A percentile compares a stretch with the other conserved stretches of the same genome.
These are phyloP conservation scores for Trichoderma asperellum DNA, from an alignment of 2,329 filamentous ascomycete species.

Conservation along the genomic window DNA sequence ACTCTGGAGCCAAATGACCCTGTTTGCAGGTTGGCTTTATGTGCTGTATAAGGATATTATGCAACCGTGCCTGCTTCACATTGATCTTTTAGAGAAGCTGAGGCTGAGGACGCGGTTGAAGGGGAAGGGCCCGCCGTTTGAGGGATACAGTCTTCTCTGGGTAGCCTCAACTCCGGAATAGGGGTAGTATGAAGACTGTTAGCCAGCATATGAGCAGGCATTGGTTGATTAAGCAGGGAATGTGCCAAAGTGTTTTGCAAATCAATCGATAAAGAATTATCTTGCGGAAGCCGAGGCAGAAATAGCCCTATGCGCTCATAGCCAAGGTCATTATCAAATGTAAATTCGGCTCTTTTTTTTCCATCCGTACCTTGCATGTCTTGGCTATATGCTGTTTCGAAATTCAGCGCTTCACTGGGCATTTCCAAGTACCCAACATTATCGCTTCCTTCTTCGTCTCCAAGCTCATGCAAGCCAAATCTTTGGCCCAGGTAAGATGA, in stretches of 20 bases:
- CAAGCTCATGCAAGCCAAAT: conserved; percentile 35
- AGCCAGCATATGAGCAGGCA: conserved; percentile 43
- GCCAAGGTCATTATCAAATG: conserved; percentile 19
- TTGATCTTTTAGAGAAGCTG: neutral
- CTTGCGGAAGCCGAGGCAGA: conserved; percentile 29
- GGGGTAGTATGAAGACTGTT: conserved; percentile 26
- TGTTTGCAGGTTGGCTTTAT: neutral
- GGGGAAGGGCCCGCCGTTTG: conserved; percentile 2
- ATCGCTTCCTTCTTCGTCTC: conserved; percentile 40
- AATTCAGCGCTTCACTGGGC: conserved; percentile 50
- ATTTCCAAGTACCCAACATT: conserved; percentile 40
- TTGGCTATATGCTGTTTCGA: conserved; percentile 29
- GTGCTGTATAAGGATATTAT: neutral
- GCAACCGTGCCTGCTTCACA: neutral
- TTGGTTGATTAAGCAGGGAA: conserved; percentile 54
- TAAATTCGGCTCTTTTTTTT: neutral
- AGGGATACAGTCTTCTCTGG: neutral
- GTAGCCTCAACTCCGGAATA: neutral
- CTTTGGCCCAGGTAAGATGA: conserved; percentile 26
- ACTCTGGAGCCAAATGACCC: neutral
- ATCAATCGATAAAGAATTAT: conserved; percentile 37
- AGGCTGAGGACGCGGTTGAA: neutral
- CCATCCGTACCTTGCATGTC: conserved; percentile 32
- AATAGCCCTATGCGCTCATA: conserved; percentile 24
- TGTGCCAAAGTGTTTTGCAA: conserved; percentile 51